Evolutionary conservation across 805 yeast genomes (phyloP).

Genomic region (Groenewaldozyma tartarivorans): DNA sequence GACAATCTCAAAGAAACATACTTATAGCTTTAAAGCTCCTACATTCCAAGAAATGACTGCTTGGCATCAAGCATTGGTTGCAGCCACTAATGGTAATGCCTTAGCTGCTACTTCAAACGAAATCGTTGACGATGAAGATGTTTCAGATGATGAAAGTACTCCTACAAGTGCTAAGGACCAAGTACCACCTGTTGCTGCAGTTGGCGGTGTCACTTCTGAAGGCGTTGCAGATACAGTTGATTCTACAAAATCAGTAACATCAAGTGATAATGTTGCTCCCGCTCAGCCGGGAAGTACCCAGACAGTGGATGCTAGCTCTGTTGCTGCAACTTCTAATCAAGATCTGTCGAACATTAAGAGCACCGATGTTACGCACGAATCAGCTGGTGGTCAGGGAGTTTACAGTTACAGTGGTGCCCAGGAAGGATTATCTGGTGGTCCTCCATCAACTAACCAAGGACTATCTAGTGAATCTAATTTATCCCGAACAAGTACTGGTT

Average conservation of each 20-base stretch:
- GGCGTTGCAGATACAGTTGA: background rate
- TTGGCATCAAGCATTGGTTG: slow-evolving; percentile 36
- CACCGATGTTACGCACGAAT: too few relatives aligned
- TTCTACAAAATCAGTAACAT: too few relatives aligned
- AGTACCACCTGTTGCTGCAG: slow-evolving; percentile 1
- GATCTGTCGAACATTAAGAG: too few relatives aligned
- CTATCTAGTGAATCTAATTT: too few relatives aligned
- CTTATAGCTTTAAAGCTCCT: slow-evolving; percentile 34
- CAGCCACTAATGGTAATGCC: slow-evolving; percentile 14
- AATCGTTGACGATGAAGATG: background rate
- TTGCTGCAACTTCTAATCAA: slow-evolving; percentile 9
- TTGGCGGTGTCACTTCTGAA: slow-evolving; percentile 5
- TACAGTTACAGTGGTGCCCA: too few relatives aligned
- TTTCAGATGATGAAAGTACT: slow-evolving; percentile 10
- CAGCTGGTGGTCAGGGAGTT: too few relatives aligned
- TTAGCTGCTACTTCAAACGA: slow-evolving; percentile 6
- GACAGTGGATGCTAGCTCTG: slow-evolving; percentile 3
- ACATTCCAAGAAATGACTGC: slow-evolving; percentile 35
- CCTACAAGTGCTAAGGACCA: slow-evolving; percentile 5
- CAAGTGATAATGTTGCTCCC: background rate
- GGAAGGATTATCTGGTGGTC: too few relatives aligned
- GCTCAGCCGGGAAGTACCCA: background rate
- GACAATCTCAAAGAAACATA: slow-evolving; percentile 26
- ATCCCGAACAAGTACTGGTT: too few relatives aligned
- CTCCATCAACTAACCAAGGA: too few relatives aligned